Base-by-base conservation (phyloP, 805 yeast species). In the Ogataea methanolica region DNA sequence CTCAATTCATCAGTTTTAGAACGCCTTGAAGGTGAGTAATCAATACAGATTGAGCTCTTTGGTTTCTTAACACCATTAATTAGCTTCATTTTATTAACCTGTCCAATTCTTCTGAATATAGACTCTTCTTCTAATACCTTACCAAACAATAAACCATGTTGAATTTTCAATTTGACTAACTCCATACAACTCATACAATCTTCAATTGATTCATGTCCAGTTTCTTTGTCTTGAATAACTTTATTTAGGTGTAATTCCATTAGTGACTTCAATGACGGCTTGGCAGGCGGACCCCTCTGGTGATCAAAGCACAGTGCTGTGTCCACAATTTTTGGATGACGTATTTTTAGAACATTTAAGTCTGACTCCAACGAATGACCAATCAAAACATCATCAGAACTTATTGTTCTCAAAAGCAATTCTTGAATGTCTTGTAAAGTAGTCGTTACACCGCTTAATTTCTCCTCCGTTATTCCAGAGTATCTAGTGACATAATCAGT, bases 281-380 rank as follows among this genome's bases (percentile, higher is more conserved):
- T 86, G 51, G 75, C 75, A 0, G 96, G 96, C 0, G 84, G 84
- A 0, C 97, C 97, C 33, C 86, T 73, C n/a, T 79, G 76, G 61
- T 90, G 96, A 45, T 89, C 89, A 66, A 71, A 86, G 11, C 84
- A 69, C 1, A 86, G 55, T 0, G 97, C 74, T 0, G 98, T 92
- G 65, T 92, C 99, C 14, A 92, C 79, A 23, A 91, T 74, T 15
- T 67, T 71, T 2, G 87, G 83, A 62, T 92, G 98, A 42, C 82
- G 74, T 15, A 94, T 56, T 55, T 76, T 75, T 60, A 94, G 65
- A 3, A 82, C 96, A 11, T 75, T 71, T 42, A 92, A 70, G 64
- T 92, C 99, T 21, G 85, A 82, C 52, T 91, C 92, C 31, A 92
- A 69, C 0, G 98, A 92, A 63, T 92, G 99, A 1, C 99, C 98